Evolutionary conservation across 441 rosid genomes (phyloP).

Genomic region (Eruca vesicaria): DNA sequence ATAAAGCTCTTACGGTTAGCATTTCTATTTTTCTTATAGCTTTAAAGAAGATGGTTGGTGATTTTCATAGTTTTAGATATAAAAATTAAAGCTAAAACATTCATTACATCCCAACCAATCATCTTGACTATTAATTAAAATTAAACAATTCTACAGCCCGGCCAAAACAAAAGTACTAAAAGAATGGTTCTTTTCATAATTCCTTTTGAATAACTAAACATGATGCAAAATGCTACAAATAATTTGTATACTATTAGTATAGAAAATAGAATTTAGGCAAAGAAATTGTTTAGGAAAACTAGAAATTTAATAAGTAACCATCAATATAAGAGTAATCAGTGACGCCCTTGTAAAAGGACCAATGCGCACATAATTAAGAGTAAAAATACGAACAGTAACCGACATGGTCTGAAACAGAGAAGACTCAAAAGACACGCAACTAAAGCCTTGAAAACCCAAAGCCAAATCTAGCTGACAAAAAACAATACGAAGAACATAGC

Average conservation of each 20-base stretch:
- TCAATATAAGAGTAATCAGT: not conserved
- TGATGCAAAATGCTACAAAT: not conserved
- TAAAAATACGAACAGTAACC: not conserved
- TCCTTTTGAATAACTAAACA: too few species aligned
- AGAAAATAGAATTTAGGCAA: not conserved
- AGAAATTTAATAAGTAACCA: not conserved
- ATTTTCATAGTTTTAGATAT: too few species aligned
- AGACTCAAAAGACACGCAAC: conserved; percentile 2
- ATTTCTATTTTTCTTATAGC: too few species aligned
- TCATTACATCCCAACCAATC: too few species aligned
- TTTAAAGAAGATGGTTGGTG: too few species aligned
- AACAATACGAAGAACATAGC: not conserved
- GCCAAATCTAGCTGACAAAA: conserved; percentile 1
- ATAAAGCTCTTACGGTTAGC: too few species aligned
- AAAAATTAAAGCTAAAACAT: too few species aligned
- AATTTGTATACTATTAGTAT: not conserved
- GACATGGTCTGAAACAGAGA: conserved; percentile 13
- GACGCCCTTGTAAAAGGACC: not conserved
- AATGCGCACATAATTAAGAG: conserved; percentile 5
- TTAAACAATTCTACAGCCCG: not conserved
- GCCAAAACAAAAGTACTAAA: not conserved
- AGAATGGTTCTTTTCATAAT: not conserved
- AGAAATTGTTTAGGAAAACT: not conserved
- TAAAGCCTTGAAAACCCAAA: conserved; percentile 1
- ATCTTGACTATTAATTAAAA: too few species aligned